Conservation (phyloP, 176 grass and related monocot species). For the Avena eriantha region DNA sequence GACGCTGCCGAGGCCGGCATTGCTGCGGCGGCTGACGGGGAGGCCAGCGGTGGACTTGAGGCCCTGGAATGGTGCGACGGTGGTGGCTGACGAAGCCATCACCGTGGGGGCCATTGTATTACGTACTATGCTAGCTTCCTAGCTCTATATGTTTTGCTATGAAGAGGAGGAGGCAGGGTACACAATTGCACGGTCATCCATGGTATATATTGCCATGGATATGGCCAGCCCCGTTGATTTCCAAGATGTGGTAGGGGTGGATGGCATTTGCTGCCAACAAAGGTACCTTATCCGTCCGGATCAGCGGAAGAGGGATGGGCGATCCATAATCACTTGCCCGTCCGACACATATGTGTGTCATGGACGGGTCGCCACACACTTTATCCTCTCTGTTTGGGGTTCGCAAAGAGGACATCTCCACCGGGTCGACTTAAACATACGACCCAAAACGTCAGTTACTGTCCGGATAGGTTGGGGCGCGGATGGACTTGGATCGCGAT, state of each 20-base stretch:
- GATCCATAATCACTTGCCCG: not conserved
- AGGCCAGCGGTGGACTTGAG: not conserved
- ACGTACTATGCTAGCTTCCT: not conserved
- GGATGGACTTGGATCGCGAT: too few relatives aligned
- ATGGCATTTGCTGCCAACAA: not conserved
- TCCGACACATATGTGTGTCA: not conserved
- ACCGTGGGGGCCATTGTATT: not conserved
- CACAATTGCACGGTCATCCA: not conserved
- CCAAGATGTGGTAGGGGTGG: not conserved
- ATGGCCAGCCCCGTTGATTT: not conserved
- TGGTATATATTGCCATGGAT: not conserved
- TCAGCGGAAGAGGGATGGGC: not conserved
- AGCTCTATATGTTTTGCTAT: not conserved
- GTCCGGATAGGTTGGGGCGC: too few relatives aligned
- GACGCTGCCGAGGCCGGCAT: too few relatives aligned
- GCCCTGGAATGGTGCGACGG: conserved; percentile 19
- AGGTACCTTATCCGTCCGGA: not conserved
- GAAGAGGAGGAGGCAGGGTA: not conserved
- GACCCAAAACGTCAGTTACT: too few relatives aligned
- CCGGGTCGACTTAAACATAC: too few relatives aligned
- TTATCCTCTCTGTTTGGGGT: not conserved
- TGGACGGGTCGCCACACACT: not conserved
- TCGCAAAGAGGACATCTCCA: not conserved
- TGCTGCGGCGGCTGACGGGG: too few relatives aligned
- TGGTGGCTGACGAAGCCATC: conserved; percentile 25